Conservation (phyloP, 2,329 filamentous ascomycete species). For the Neonectria faginata region DNA sequence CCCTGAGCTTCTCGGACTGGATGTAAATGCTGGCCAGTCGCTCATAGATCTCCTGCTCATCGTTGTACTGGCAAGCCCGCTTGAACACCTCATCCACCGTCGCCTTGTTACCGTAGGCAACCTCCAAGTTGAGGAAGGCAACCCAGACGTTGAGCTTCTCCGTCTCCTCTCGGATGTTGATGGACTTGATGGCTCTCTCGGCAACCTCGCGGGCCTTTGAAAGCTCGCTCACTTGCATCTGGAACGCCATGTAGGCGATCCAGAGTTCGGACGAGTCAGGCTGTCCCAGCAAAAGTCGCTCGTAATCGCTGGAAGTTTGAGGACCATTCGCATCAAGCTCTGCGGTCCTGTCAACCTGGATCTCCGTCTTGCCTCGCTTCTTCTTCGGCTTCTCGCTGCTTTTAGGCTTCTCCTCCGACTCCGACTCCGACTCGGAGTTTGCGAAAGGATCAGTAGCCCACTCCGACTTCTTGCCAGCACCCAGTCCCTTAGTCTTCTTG, state of each 20-base stretch:
- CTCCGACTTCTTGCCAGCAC: slow-evolving; percentile 81
- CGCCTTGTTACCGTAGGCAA: slow-evolving; percentile 87
- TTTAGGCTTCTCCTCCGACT: slow-evolving; percentile 55
- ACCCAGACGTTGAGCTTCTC: slow-evolving; percentile 98
- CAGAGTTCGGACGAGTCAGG: slow-evolving; percentile 94
- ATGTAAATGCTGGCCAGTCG: slow-evolving; percentile 95
- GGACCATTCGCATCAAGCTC: slow-evolving; percentile 90
- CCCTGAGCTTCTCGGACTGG: slow-evolving; percentile 84
- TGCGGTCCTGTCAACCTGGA: slow-evolving; percentile 90
- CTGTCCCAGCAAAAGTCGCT: slow-evolving; percentile 90
- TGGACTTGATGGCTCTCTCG: slow-evolving; percentile 89
- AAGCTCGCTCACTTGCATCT: slow-evolving; percentile 90
- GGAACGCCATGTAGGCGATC: slow-evolving; percentile 99
- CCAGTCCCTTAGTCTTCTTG: slow-evolving; percentile 50
- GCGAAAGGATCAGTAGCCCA: slow-evolving; percentile 82
- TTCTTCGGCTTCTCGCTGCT: slow-evolving; percentile 57
- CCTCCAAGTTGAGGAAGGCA: slow-evolving; percentile 92
- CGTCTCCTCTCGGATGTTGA: slow-evolving; percentile 88
- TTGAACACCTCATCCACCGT: slow-evolving; percentile 88
- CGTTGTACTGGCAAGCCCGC: slow-evolving; percentile 93
- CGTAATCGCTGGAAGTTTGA: slow-evolving; percentile 90
- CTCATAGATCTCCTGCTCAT: slow-evolving; percentile 89
- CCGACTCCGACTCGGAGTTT: slow-evolving; percentile 66
- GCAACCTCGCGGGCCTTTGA: slow-evolving; percentile 89
- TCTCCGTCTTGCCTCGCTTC: slow-evolving; percentile 79